Conservation (phyloP, 768 basidiomycete species). For the Boletus vinaceobasis region DNA sequence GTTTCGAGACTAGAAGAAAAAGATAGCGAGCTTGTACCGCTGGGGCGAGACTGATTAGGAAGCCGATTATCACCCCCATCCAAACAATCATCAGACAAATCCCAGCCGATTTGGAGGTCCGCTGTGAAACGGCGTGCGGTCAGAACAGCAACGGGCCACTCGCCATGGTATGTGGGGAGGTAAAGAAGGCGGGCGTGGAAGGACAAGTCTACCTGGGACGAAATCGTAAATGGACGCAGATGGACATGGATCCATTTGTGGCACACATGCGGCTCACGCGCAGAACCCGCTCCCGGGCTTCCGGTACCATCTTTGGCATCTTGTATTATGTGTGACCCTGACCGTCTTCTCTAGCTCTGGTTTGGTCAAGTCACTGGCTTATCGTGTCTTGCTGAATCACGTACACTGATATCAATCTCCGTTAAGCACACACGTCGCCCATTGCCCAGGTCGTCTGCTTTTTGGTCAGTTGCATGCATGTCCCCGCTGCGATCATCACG, state of each 20-base stretch:
- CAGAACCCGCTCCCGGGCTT: neutral
- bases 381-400: neutral
- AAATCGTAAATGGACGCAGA: neutral
- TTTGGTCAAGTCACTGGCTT: neutral
- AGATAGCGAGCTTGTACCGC: neutral
- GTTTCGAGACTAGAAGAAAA: neutral
- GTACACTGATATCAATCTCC: constrained; percentile 5
- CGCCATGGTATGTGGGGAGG: neutral
- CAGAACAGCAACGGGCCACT: constrained; percentile 4
- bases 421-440: neutral
- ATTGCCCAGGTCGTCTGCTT: neutral
- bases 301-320: constrained; percentile 3
- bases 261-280: neutral
- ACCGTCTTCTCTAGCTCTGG: neutral
- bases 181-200: neutral
- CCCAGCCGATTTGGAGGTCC: constrained; percentile 9
- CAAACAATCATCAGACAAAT: constrained; percentile 24
- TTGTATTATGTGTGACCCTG: too few species aligned
- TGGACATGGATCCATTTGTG: neutral
- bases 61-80: neutral
- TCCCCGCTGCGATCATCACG: constrained; percentile 9
- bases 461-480: neutral
- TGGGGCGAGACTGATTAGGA: neutral
- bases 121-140: constrained; percentile 3
- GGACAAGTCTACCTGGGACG: neutral